Evolutionary conservation across 2,329 filamentous ascomycete genomes (phyloP), one percentile per base, ranked within the genome.

Genomic region (Neofusicoccum laricinum): DNA sequence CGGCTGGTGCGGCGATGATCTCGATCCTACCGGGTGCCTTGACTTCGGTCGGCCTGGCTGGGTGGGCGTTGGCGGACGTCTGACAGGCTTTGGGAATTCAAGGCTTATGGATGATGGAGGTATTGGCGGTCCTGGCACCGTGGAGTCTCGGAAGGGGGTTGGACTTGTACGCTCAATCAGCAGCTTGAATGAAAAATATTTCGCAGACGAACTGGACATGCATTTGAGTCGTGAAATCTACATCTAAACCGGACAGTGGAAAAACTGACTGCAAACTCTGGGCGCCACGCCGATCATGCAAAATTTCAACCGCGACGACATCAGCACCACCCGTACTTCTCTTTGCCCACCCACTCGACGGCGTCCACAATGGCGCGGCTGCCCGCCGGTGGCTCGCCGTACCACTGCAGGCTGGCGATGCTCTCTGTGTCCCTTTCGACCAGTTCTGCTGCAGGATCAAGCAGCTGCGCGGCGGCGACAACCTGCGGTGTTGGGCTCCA

Each of bases 1-100:
- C 91, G 90, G 87, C 93, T 90, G 90, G 86, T 88, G 89, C 88
- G 89, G 88, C 92, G 90, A 95, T 95, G 92, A 96, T 95, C 91
- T 95, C 90, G 84, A 88, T 90, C 90, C 89, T 81, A 84, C 83
- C 76, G 74, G 75, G 68, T 73, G 81, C 84, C 89, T 85, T 86
- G 88, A 87, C 87, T 88, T 93, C 82, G 90, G 90, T 88, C 90
- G 85, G 86, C 82, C 80, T 82, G 81, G 80, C 83, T 82, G 90
- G 90, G 90, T 90, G 91, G 90, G 90, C 86, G 85, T 86, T 83
- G 90, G 90, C 84, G 90, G 75, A 72, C 86, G 90, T 93, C 91
- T 95, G 91, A 94, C 91, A 91, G 91, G 84, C 82, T 72, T 69
- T 67, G 30, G 46, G 50, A 59, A 36, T 36, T 21, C 19, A n/a